Percentiles rank a stretch among this genome's conserved stretches.
phyloP scores from a whole-genome alignment of 2,329 filamentous ascomycete species.

The Stagonosporopsis chrysanthemi region DNA sequence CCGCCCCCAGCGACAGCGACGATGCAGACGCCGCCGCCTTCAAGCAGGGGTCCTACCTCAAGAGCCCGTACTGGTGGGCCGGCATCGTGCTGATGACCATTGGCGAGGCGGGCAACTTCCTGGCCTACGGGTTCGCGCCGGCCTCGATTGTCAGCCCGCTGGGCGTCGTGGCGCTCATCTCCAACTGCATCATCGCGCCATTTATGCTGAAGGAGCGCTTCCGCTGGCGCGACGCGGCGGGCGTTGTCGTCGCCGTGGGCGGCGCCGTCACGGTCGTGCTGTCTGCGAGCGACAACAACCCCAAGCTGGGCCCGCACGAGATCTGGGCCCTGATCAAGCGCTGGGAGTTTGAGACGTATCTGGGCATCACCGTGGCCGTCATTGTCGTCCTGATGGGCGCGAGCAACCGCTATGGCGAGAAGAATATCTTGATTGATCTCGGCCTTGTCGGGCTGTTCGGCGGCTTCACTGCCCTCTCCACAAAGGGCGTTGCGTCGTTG shows the following conservation, averaged over 20 bases:
- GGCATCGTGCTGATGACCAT: slow-evolving; percentile 92
- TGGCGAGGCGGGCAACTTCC: slow-evolving; percentile 93
- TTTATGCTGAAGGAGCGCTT: slow-evolving; percentile 93
- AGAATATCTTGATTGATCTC: slow-evolving; percentile 88
- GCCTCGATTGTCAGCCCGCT: slow-evolving; percentile 96
- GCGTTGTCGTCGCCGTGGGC: slow-evolving; percentile 83
- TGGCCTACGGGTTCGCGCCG: slow-evolving; percentile 96
- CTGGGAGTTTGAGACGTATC: slow-evolving; percentile 89
- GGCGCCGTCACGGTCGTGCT: slow-evolving; percentile 93
- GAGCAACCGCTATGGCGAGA: slow-evolving; percentile 83
- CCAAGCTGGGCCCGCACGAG: slow-evolving; percentile 86
- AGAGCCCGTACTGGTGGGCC: slow-evolving; percentile 94
- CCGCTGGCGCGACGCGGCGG: slow-evolving; percentile 82
- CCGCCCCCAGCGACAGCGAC: neutral
- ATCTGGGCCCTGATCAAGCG: slow-evolving; percentile 89
- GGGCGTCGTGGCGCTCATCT: slow-evolving; percentile 94
- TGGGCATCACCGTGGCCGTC: slow-evolving; percentile 75
- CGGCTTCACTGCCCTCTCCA: slow-evolving; percentile 95
- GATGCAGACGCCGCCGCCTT: slow-evolving; percentile 41
- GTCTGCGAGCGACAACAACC: slow-evolving; percentile 87
- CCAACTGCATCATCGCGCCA: slow-evolving; percentile 96
- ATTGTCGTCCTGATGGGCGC: slow-evolving; percentile 82
- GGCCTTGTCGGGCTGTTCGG: slow-evolving; percentile 93
- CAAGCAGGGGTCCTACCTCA: slow-evolving; percentile 77
- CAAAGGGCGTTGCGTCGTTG: slow-evolving; percentile 95